Evolutionary conservation across 345 rosid species (phyloP).

Genomic region (Brassica nigra): DNA sequence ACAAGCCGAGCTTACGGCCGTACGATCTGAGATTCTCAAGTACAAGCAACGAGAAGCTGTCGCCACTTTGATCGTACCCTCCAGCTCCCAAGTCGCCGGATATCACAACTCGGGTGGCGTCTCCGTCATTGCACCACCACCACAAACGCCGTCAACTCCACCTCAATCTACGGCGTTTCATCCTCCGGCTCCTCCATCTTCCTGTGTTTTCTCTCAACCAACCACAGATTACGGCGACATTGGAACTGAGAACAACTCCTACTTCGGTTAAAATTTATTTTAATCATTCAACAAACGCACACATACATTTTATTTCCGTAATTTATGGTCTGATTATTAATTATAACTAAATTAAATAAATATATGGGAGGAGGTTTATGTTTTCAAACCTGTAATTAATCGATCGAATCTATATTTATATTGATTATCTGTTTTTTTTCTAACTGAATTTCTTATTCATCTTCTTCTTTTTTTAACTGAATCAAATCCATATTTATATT

Average conservation of each 20-base stretch:
- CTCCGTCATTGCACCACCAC: background rate
- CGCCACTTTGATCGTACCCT: background rate
- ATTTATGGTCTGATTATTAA: slow-evolving; percentile 25
- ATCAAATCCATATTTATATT: slow-evolving; percentile 9
- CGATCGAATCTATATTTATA: too few relatives aligned
- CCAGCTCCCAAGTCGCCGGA: background rate
- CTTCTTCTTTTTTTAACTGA: too few relatives aligned
- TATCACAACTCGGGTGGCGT: background rate
- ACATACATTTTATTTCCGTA: slow-evolving; percentile 39
- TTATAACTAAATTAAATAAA: slow-evolving; percentile 28
- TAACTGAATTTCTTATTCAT: too few relatives aligned
- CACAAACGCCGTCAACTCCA: background rate
- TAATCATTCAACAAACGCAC: slow-evolving; percentile 15
- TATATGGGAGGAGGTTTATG: slow-evolving; percentile 34
- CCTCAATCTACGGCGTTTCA: background rate
- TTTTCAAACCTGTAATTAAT: too few relatives aligned
- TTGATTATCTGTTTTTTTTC: too few relatives aligned
- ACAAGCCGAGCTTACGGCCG: background rate
- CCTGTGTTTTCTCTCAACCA: background rate
- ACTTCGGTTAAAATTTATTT: background rate
- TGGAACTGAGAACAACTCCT: background rate
- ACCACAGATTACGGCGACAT: background rate
- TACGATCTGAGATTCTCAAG: background rate
- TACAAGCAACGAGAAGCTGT: background rate
- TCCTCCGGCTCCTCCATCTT: background rate